A percentile compares a stretch with the other conserved stretches of the same genome.
Conservation (phyloP, 2,329 filamentous ascomycete genomes). For the Fusarium sp. region DNA sequence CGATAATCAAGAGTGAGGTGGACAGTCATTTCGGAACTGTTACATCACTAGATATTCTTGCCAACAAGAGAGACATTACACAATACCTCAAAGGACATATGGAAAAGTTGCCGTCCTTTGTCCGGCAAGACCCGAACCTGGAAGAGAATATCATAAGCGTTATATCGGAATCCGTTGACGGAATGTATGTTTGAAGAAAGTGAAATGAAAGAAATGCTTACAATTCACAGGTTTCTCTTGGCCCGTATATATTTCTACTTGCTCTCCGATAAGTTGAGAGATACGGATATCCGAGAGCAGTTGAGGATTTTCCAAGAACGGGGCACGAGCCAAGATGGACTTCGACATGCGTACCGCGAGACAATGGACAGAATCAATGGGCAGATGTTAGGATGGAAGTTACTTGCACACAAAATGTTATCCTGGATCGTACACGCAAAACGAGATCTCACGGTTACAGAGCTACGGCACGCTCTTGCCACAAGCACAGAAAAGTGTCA, state of each 20-base stretch:
- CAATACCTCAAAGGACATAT: conserved; percentile 28
- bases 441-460: conserved; percentile 51
- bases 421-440: conserved; percentile 58
- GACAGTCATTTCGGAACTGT: conserved; percentile 2
- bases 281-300: background rate
- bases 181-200: conserved; percentile 33
- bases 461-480: conserved; percentile 61
- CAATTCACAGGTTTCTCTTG: conserved; percentile 27
- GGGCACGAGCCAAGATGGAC: background rate
- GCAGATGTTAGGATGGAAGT: conserved; percentile 50
- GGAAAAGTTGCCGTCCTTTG: background rate
- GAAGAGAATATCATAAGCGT: conserved; percentile 23
- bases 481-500: conserved; percentile 45
- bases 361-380: conserved; percentile 59
- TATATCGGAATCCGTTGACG: conserved; percentile 27
- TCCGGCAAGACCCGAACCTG: background rate
- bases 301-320: conserved; percentile 43
- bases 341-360: conserved; percentile 55
- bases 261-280: conserved; percentile 5
- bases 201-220: background rate
- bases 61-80: conserved; percentile 27
- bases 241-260: conserved; percentile 29
- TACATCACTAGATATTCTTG: conserved; percentile 35
- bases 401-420: conserved; percentile 56
- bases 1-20: conserved; percentile 16